phyloP scores from a whole-genome alignment of 2,329 filamentous ascomycete genomes.

The Fusarium buxicola region DNA sequence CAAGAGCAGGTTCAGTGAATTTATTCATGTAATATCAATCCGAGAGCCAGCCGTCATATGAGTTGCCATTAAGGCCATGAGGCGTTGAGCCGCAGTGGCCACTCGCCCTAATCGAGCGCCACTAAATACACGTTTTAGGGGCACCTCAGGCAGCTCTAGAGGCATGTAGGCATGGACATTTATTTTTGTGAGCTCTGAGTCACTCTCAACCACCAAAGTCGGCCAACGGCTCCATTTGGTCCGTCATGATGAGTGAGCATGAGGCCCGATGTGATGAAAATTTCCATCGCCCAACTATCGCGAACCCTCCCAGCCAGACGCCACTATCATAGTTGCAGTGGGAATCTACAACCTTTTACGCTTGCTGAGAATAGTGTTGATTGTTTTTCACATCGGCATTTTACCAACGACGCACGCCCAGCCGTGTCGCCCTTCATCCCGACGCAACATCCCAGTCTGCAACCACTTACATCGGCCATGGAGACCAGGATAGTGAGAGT shows the following conservation, averaged over 20 bases:
- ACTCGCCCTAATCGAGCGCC: constrained; percentile 9
- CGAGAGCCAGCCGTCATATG: background rate
- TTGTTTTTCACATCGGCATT: constrained; percentile 14
- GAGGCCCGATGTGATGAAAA: constrained; percentile 43
- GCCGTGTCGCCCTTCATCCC: background rate
- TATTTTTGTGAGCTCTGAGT: constrained; percentile 37
- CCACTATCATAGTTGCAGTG: constrained; percentile 13
- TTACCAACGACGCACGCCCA: background rate
- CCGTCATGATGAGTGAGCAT: constrained; percentile 44
- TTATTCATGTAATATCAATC: too few relatives aligned
- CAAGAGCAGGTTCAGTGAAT: constrained; percentile 22
- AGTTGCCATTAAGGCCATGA: background rate
- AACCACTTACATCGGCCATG: constrained; percentile 51
- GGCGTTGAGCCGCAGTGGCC: background rate
- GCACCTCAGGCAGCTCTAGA: constrained; percentile 20
- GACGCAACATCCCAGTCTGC: constrained; percentile 18
- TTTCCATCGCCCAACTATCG: constrained; percentile 43
- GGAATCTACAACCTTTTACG: constrained; percentile 2
- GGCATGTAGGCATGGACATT: constrained; percentile 12
- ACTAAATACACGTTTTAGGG: constrained; percentile 31
- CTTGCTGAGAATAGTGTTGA: background rate
- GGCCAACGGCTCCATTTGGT: constrained; percentile 38
- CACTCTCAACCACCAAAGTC: constrained; percentile 37
- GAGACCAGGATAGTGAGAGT: constrained; percentile 56
- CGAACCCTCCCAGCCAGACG: constrained; percentile 28